Evolutionary conservation across 768 basidiomycete genomes (phyloP).

Genomic region (Macrolepiota fuliginosa): DNA sequence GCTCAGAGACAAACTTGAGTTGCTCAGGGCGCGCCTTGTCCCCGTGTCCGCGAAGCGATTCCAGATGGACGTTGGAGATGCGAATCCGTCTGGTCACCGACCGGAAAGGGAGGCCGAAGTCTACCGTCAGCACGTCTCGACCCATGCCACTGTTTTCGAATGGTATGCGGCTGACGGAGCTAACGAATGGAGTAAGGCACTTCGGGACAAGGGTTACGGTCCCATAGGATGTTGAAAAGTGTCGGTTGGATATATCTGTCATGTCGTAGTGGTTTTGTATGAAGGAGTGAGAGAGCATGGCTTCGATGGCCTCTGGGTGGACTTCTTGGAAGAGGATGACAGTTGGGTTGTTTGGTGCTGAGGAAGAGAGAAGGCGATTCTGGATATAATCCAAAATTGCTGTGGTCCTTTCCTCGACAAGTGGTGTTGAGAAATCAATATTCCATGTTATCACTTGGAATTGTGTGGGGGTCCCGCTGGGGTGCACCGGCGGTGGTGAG

Average conservation of each 20-base stretch:
- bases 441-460: constrained; percentile 10
- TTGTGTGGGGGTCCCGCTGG: not conserved
- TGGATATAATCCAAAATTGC: constrained; percentile 5
- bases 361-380: not conserved
- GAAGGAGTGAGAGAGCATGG: constrained; percentile 7
- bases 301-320: not conserved
- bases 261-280: constrained; percentile 6
- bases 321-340: constrained; percentile 12
- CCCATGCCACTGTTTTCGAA: constrained; percentile 8
- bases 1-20: not conserved
- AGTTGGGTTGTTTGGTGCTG: not conserved
- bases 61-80: constrained; percentile 5
- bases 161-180: not conserved
- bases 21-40: constrained; percentile 6
- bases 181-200: not conserved
- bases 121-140: constrained; percentile 8
- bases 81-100: not conserved
- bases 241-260: not conserved
- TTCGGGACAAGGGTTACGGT: constrained; percentile 2
- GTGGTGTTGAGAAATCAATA: constrained; percentile 6
- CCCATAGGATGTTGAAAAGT: constrained; percentile 3
- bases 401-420: constrained; percentile 1
- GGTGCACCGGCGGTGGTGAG: not conserved
- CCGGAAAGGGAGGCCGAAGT: constrained; percentile 5
- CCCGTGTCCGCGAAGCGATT: constrained; percentile 6